phyloP scores from a whole-genome alignment of 768 basidiomycete species.

The Calocera cornea region DNA sequence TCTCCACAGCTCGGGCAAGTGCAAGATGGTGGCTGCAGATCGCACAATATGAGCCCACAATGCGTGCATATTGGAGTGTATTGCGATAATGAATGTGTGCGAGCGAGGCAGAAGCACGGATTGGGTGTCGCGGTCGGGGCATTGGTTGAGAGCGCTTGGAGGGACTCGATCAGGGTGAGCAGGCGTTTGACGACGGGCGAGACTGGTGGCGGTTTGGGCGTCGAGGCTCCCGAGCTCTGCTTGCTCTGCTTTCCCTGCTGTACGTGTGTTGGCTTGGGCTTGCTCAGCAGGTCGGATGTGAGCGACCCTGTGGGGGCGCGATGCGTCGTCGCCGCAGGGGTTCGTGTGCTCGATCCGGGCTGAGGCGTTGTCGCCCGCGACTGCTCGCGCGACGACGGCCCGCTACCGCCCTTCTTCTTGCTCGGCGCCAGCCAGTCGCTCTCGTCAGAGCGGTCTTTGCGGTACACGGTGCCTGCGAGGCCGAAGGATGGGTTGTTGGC shows the following conservation, averaged over 20 bases:
- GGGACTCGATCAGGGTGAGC: not conserved
- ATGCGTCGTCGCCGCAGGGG: not conserved
- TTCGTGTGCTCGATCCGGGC: not conserved
- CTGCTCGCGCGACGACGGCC: not conserved
- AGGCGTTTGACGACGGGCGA: not conserved
- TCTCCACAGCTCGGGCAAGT: conserved; percentile 25
- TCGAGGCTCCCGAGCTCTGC: not conserved
- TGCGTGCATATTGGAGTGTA: conserved; percentile 24
- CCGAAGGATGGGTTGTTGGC: not conserved
- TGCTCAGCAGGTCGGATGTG: not conserved
- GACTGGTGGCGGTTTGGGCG: not conserved
- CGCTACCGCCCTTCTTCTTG: not conserved
- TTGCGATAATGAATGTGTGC: conserved; percentile 22
- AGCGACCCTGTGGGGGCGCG: not conserved
- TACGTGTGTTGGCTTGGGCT: not conserved
- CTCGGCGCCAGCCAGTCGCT: not conserved
- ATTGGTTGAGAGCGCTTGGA: not conserved
- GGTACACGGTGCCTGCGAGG: not conserved
- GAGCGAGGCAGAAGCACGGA: conserved; percentile 14
- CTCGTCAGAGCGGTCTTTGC: not conserved
- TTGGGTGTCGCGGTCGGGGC: not conserved
- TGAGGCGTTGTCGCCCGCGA: not conserved
- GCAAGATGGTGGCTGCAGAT: conserved; percentile 22
- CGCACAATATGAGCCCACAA: conserved; percentile 26
- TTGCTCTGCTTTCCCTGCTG: not conserved